These are phyloP conservation scores for Diutina siamensis DNA, from an alignment of 1,139 yeast genomes.

Conservation along the genomic window DNA sequence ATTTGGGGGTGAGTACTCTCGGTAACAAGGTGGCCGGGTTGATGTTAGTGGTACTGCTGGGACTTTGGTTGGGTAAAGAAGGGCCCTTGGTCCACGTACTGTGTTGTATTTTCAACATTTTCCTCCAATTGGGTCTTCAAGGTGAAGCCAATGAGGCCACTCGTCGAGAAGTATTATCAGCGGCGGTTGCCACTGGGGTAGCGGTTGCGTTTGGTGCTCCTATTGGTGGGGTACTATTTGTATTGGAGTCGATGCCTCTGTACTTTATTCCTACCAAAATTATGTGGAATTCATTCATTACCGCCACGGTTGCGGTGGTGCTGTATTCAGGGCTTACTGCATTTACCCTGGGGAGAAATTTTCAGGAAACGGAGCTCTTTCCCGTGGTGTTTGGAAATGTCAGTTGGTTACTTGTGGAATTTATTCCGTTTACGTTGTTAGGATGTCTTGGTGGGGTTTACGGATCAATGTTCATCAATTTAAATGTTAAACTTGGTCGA, in stretches of 20 bases:
- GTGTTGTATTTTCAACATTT: slow-evolving; percentile 40
- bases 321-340: slow-evolving; percentile 44
- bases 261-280: slow-evolving; percentile 48
- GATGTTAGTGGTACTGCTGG: slow-evolving; percentile 63
- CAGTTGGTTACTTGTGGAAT: slow-evolving; percentile 63
- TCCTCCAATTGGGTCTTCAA: slow-evolving; percentile 23
- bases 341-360: slow-evolving; percentile 36
- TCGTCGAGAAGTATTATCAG: slow-evolving; percentile 55
- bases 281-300: slow-evolving; percentile 76
- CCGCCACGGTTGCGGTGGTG: slow-evolving; percentile 65
- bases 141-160: slow-evolving; percentile 40
- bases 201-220: slow-evolving; percentile 93
- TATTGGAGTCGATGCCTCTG: slow-evolving; percentile 61
- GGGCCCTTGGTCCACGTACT: slow-evolving; percentile 80
- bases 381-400: slow-evolving; percentile 47
- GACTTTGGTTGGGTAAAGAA: slow-evolving; percentile 85
- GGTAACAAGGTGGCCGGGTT: slow-evolving; percentile 42
- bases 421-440: slow-evolving; percentile 53
- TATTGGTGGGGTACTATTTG: slow-evolving; percentile 86
- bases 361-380: slow-evolving; percentile 45
- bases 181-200: slow-evolving; percentile 89
- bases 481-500: slow-evolving; percentile 28
- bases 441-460: slow-evolving; percentile 62
- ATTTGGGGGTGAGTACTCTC: slow-evolving; percentile 38
- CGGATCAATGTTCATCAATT: slow-evolving; percentile 42